Base-by-base conservation (phyloP, 108 stramenopile species). In the Asterionellopsis glacialis region DNA sequence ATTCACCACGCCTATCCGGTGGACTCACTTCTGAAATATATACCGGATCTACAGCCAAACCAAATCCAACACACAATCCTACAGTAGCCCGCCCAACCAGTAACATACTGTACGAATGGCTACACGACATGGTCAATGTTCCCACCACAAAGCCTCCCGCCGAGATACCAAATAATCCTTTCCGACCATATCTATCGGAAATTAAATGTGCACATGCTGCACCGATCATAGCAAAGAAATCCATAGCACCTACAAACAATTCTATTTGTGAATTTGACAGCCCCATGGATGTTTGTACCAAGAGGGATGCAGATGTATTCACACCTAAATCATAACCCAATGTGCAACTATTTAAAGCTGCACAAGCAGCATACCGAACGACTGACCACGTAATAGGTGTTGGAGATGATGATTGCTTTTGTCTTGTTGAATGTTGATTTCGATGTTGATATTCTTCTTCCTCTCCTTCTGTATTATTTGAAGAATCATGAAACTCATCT, bases 21-120 rank as follows among this genome's bases (percentile, higher is more conserved):
- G 86, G 87, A 28, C 72, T 55, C 27, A 94, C 78, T 58, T 94
- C 93, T 0, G 83, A 50, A 70, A 94, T 94, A 70, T 94, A 94
- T 26, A 94, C 64, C 2, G 93, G 93, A 59, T 90, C 88, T 23
- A 91, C 70, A 10, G 81, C 81, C 25, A 82, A 53, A 13, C 84
- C 84, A 57, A 79, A 57, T n/a, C 84, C 84, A 16, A 82, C 76
- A 44, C 84, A 81, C 24, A 74, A 45, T 14, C 84, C 84, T 0
- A 77, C 76, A 57, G 80, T 63, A 9, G 59, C 43, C 26, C 84
- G 65, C 10, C 79, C 79, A 22, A 77, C 6, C 81, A 85, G 72
- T 22, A 85, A 48, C 2, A 21, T 28, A 10, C 55, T 49, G 55
- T 67, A 85, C 11, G 45, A 53, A 0, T 21, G 40, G 1, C 78